phyloP scores from a whole-genome alignment of 73 alveolate genomes.

The Diophrys appendiculata region DNA sequence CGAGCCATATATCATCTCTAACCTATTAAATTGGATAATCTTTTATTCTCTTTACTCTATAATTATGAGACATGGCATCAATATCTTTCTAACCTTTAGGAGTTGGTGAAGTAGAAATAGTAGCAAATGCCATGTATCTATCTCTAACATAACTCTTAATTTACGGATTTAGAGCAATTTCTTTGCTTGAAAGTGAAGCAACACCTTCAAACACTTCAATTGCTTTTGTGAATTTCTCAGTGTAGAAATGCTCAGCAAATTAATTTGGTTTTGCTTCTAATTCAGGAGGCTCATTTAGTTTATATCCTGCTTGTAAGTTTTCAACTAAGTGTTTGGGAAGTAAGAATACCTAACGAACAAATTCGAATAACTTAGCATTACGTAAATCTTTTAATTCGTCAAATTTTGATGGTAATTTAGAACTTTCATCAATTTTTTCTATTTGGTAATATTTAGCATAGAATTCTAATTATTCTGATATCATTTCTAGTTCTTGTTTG shows the following conservation, averaged over 20 bases:
- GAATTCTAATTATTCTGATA: too few species aligned
- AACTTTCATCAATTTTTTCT: too few species aligned
- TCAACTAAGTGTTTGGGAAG: background rate
- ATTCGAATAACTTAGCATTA: background rate
- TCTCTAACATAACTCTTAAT: constrained; percentile 3
- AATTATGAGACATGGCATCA: constrained; percentile 52
- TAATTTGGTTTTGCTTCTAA: background rate
- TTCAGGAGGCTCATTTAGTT: background rate
- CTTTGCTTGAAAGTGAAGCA: background rate
- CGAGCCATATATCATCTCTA: constrained; percentile 51
- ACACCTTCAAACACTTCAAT: background rate
- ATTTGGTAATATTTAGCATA: too few species aligned
- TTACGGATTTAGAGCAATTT: background rate
- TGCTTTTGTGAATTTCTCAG: background rate
- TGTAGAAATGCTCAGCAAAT: background rate
- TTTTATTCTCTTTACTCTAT: constrained; percentile 48
- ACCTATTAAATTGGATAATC: constrained; percentile 10
- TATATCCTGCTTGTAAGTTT: background rate
- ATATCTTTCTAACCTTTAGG: constrained; percentile 60
- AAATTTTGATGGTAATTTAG: background rate
- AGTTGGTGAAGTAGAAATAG: constrained; percentile 56
- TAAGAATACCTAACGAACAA: background rate
- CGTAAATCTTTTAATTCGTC: background rate
- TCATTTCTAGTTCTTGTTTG: too few species aligned
- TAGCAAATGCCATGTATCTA: constrained; percentile 16